These are phyloP conservation scores for Capsella rubella DNA, from an alignment of 441 rosid species.

Conservation along the genomic window DNA sequence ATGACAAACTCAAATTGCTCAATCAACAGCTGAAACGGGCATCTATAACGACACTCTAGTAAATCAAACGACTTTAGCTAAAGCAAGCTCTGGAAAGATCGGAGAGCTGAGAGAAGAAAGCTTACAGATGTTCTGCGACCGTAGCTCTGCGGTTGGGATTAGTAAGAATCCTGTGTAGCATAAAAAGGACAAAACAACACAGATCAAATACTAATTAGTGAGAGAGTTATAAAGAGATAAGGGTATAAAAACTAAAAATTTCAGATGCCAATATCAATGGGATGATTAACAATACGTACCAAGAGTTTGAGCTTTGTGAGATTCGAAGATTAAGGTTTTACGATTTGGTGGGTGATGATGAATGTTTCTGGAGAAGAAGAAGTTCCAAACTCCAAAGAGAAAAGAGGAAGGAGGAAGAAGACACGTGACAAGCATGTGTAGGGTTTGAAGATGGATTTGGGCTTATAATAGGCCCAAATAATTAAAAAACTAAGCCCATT, in stretches of 20 bases:
- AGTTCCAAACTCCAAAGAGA: neutral
- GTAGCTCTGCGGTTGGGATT: neutral
- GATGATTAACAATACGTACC: slow-evolving; percentile 10
- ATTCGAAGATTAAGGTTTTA: slow-evolving; percentile 23
- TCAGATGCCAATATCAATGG: neutral
- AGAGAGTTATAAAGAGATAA: neutral
- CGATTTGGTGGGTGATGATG: neutral
- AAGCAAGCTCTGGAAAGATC: neutral
- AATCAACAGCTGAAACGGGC: neutral
- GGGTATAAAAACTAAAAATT: neutral
- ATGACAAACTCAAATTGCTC: neutral
- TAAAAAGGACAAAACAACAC: neutral
- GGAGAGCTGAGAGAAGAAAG: neutral
- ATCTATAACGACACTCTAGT: neutral
- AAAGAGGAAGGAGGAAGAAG: slow-evolving; percentile 1
- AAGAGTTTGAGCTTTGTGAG: neutral
- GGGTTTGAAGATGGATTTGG: slow-evolving; percentile 20
- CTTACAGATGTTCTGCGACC: neutral
- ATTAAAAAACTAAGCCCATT: neutral
- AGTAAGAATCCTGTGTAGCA: slow-evolving; percentile 2
- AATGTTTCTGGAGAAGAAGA: neutral
- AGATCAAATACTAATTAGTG: neutral
- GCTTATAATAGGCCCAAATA: neutral
- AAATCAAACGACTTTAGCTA: slow-evolving; percentile 7
- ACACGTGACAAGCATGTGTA: slow-evolving; percentile 47